Conservation (phyloP, 352 stramenopile genomes). For the Pythium scleroteichum region DNA sequence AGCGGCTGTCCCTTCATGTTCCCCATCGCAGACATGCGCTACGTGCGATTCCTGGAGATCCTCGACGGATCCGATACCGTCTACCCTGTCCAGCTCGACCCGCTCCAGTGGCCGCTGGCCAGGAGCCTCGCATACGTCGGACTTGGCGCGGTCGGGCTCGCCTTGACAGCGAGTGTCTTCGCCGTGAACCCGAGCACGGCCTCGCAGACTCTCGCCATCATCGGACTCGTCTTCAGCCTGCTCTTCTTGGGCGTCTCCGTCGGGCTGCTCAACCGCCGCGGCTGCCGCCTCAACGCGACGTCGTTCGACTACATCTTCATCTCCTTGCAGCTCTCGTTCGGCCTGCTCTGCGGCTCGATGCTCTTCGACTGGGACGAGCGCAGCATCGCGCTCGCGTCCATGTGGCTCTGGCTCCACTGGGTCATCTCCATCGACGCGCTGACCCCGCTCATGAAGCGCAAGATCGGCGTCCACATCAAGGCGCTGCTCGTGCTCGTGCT, state of each 20-base stretch:
- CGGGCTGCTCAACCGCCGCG: background rate
- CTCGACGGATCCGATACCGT: constrained; percentile 12
- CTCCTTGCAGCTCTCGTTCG: constrained; percentile 21
- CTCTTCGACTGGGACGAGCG: constrained; percentile 25
- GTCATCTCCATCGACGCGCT: constrained; percentile 25
- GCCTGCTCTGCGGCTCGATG: constrained; percentile 16
- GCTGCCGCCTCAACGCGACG: background rate
- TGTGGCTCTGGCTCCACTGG: constrained; percentile 31
- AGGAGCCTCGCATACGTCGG: background rate
- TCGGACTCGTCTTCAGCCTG: constrained; percentile 10
- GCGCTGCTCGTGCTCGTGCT: constrained; percentile 7
- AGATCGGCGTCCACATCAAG: constrained; percentile 6
- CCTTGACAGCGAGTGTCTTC: constrained; percentile 5
- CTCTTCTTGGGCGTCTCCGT: constrained; percentile 2
- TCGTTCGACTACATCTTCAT: constrained; percentile 33
- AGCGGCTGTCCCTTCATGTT: background rate
- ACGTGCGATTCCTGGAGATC: background rate
- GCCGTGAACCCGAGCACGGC: background rate
- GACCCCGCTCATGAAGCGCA: constrained; percentile 7
- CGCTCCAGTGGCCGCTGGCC: background rate
- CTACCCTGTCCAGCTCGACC: constrained; percentile 1
- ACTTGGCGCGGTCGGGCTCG: background rate
- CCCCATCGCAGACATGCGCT: constrained; percentile 5
- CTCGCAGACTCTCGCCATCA: background rate
- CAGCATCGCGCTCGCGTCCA: constrained; percentile 1